Evolutionary conservation across 169 alveolate species (phyloP), one percentile per base, ranked within the genome.

Genomic region (Plasmodium knowlesi): DNA sequence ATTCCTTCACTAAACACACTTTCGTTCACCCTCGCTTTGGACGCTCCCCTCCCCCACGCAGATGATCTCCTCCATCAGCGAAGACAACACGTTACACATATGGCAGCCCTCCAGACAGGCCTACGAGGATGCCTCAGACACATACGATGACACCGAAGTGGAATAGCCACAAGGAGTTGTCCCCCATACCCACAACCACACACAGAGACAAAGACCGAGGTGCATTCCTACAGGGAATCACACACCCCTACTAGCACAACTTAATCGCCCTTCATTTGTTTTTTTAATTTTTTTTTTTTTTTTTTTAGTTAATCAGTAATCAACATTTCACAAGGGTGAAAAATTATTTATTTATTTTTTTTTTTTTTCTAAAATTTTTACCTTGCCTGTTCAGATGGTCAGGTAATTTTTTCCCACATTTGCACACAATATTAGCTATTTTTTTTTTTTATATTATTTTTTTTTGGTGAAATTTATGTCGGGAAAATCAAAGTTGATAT

Each of bases 91-190:
- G n/a, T 93, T 96, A 8, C 98, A 96, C 88, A 96, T 96, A 10
- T 96, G 98, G 98, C 97, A 92, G 82, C 98, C 98, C 54, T 95
- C 95, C 96, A 57, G 96, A 78, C 82, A 85, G 67, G 93, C 93
- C 50, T 85, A 73, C 57, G 93, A 85, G 34, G 93, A 85, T 28
- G 93, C 84, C n/a, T 85, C 93, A 54, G 93, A 85, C 46, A 85
- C 86, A 3, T 76, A 85, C 43, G 93, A 85, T 41, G 93, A 85
- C 37, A 85, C 93, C 16, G 93, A 85, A 53, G 93, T 85, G 39
- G 93, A 85, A 37, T 85, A 71, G 71, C 53, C 43, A 28, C 39
- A 5, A 34, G 28, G 57, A n/a, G 46, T 9, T 1, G 6, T 34
- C 9, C 16, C 53, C 0, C 5, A 3, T 0, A 41, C 34, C 34